Evolutionary conservation across 805 yeast genomes (phyloP).

Genomic region (Candida hungchunana): DNA sequence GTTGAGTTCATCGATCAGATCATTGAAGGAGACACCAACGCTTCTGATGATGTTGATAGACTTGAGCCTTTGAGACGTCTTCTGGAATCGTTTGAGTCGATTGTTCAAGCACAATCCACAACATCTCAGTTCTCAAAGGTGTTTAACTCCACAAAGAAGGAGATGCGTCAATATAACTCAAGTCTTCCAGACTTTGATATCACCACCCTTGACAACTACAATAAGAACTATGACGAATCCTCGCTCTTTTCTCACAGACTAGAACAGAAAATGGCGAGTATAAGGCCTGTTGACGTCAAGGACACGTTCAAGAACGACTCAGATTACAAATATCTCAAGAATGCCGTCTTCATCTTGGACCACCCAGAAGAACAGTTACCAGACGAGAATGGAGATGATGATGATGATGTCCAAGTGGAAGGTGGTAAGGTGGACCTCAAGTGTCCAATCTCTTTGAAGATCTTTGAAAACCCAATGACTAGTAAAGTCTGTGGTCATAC

Average conservation of each 20-base stretch:
- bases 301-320: constrained; percentile 2
- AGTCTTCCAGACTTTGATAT: constrained; percentile 13
- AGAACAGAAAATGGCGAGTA: constrained; percentile 3
- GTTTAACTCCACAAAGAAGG: constrained; percentile 14
- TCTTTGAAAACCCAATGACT: constrained; percentile 51
- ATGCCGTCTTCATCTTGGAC: constrained; percentile 43
- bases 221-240: constrained; percentile 1
- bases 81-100: constrained; percentile 16
- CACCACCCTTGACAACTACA: constrained; percentile 11
- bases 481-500: constrained; percentile 57
- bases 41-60: constrained; percentile 8
- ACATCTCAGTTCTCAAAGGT: constrained; percentile 11
- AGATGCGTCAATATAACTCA: constrained; percentile 3
- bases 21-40: constrained; percentile 7
- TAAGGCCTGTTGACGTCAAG: not conserved
- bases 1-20: constrained; percentile 14
- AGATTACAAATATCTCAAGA: constrained; percentile 30
- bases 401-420: constrained; percentile 54
- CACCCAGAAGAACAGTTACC: constrained; percentile 66
- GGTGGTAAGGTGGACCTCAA: constrained; percentile 68
- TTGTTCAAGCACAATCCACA: constrained; percentile 16
- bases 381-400: constrained; percentile 27
- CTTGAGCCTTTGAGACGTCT: constrained; percentile 10
- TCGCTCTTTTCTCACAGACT: constrained; percentile 12
- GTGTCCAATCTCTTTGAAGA: constrained; percentile 60